Percentiles rank a stretch among this genome's conserved stretches.
phyloP scores from a whole-genome alignment of 306 rosid species.

The Quercus alba region DNA sequence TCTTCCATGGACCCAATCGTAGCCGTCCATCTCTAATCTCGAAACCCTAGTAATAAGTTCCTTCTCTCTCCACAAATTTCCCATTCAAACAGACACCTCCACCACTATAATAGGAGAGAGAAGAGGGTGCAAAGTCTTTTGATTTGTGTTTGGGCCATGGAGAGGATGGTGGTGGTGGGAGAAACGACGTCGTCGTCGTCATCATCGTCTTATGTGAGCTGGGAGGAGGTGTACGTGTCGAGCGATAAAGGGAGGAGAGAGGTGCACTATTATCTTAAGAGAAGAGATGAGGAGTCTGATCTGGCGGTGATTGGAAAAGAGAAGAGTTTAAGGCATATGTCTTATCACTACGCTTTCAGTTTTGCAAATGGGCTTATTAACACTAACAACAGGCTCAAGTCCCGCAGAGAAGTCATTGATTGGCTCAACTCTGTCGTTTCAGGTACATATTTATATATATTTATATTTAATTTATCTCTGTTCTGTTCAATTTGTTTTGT shows the following conservation, averaged over 20 bases:
- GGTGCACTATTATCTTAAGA: constrained; percentile 64
- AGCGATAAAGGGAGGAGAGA: constrained; percentile 62
- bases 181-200: constrained; percentile 25
- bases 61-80: constrained; percentile 13
- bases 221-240: constrained; percentile 66
- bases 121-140: not conserved
- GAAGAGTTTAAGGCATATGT: constrained; percentile 65
- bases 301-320: constrained; percentile 81
- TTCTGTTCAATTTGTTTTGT: not conserved
- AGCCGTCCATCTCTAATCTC: constrained; percentile 50
- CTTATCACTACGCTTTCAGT: constrained; percentile 50
- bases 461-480: too few species aligned
- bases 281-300: constrained; percentile 57
- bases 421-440: constrained; percentile 69
- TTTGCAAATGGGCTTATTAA: too few species aligned
- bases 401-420: constrained; percentile 70
- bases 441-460: constrained; percentile 31
- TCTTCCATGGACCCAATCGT: constrained; percentile 30
- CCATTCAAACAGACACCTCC: constrained; percentile 19
- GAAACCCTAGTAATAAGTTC: constrained; percentile 57
- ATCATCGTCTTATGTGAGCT: constrained; percentile 42
- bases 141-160: constrained; percentile 21
- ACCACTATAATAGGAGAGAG: not conserved
- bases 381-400: constrained; percentile 50
- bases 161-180: constrained; percentile 33